Evolutionary conservation across 2,329 filamentous ascomycete species (phyloP).

Genomic region (Incumbomyces delicatus): DNA sequence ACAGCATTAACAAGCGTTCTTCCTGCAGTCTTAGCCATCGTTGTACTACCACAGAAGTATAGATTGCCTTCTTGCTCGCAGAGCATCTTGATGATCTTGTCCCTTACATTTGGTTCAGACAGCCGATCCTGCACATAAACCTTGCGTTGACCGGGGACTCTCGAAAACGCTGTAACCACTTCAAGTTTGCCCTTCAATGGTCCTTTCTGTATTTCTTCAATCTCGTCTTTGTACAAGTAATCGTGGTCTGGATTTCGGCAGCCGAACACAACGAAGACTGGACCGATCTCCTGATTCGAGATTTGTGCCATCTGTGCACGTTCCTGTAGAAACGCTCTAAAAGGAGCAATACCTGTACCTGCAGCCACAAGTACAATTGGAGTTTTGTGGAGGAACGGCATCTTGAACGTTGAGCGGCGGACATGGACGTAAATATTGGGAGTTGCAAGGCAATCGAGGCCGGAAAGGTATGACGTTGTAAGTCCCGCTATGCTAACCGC

Average conservation of each 20-base stretch:
- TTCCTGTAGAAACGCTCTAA: constrained; percentile 22
- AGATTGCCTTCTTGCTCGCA: constrained; percentile 29
- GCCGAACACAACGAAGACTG: constrained; percentile 17
- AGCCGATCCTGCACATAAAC: constrained; percentile 34
- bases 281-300: constrained; percentile 7
- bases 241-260: constrained; percentile 20
- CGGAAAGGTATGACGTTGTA: constrained; percentile 11
- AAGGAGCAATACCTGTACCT: constrained; percentile 23
- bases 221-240: constrained; percentile 16
- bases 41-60: constrained; percentile 31
- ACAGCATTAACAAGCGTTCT: constrained; percentile 30
- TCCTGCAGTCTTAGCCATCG: constrained; percentile 32
- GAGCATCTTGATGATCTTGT: constrained; percentile 26
- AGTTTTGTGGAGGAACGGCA: constrained; percentile 18
- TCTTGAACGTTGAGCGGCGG: constrained; percentile 17
- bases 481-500: constrained; percentile 8
- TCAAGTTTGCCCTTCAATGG: constrained; percentile 7
- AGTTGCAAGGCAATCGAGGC: not conserved
- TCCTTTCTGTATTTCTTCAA: constrained; percentile 1
- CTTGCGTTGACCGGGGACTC: constrained; percentile 14
- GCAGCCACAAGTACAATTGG: constrained; percentile 21
- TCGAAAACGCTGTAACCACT: constrained; percentile 22
- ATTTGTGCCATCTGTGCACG: constrained; percentile 11
- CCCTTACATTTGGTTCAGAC: constrained; percentile 18
- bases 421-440: constrained; percentile 5